phyloP scores from a whole-genome alignment of 2,329 filamentous ascomycete species.

The Exophiala lecanii-corni region DNA sequence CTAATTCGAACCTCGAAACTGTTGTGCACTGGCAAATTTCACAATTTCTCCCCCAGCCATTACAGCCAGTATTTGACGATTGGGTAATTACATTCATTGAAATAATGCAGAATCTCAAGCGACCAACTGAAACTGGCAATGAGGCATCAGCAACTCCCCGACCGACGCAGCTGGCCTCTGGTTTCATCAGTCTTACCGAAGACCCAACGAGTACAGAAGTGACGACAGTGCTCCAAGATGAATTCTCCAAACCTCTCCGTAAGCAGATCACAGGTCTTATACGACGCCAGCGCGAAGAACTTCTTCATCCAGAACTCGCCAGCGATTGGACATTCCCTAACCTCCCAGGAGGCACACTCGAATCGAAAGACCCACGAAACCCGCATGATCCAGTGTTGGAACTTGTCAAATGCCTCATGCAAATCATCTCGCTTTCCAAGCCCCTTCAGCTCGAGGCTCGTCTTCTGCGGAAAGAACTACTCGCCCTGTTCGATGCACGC shows the following conservation, averaged over 20 bases:
- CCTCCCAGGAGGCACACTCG: conserved; percentile 46
- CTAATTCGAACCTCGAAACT: conserved; percentile 77
- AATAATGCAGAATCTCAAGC: conserved; percentile 84
- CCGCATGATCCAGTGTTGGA: conserved; percentile 74
- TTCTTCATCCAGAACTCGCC: conserved; percentile 82
- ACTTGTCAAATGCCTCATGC: conserved; percentile 87
- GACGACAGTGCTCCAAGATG: conserved; percentile 67
- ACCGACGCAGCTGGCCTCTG: conserved; percentile 54
- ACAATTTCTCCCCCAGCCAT: conserved; percentile 73
- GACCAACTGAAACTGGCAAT: conserved; percentile 56
- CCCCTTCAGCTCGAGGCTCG: conserved; percentile 65
- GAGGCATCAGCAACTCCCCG: conserved; percentile 53
- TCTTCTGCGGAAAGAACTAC: conserved; percentile 79
- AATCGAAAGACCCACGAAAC: conserved; percentile 25
- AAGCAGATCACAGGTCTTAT: conserved; percentile 82
- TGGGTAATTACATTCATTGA: conserved; percentile 95
- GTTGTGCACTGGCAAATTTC: conserved; percentile 99
- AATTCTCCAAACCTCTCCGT: conserved; percentile 83
- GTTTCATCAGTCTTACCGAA: conserved; percentile 49
- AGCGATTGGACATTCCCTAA: conserved; percentile 80
- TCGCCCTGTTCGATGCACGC: conserved; percentile 85
- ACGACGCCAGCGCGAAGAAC: conserved; percentile 77
- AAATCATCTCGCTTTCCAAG: conserved; percentile 81
- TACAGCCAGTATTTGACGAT: conserved; percentile 82
- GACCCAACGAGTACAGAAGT: conserved; percentile 57